These are phyloP conservation scores for Aquilaria yunnanensis DNA, from an alignment of 345 rosid genomes.

Conservation along the genomic window DNA sequence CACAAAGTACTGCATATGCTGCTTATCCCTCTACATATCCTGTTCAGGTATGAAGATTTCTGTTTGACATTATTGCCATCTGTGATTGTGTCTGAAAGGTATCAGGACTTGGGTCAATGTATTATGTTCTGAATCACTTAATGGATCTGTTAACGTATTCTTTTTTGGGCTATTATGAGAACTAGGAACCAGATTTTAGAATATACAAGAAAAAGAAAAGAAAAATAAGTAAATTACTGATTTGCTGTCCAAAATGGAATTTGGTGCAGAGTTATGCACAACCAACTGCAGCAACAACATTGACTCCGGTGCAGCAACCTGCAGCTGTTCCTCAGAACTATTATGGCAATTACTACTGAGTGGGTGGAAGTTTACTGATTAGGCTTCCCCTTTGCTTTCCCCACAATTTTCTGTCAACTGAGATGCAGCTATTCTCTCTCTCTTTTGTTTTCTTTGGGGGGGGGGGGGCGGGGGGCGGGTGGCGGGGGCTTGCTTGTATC, in stretches of 20 bases:
- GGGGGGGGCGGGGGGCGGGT: too few species aligned
- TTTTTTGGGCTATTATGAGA: not conserved
- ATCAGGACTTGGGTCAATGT: too few species aligned
- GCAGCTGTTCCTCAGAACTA: conserved; percentile 57
- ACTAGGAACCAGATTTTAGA: too few species aligned
- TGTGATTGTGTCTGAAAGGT: not conserved
- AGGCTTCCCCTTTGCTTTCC: not conserved
- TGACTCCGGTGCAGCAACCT: conserved; percentile 49
- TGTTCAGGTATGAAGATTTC: conserved; percentile 51
- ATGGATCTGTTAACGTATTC: not conserved
- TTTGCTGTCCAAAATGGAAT: not conserved
- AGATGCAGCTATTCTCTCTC: too few species aligned
- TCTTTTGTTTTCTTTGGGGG: not conserved
- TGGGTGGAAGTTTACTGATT: not conserved
- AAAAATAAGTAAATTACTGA: not conserved
- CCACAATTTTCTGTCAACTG: not conserved
- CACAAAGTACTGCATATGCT: conserved; percentile 64
- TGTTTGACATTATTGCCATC: too few species aligned
- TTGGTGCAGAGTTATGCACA: conserved; percentile 49
- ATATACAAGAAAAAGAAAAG: not conserved
- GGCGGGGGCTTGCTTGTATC: not conserved
- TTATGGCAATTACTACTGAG: conserved; percentile 53
- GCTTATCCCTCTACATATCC: conserved; percentile 79
- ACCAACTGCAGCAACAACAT: conserved; percentile 38
- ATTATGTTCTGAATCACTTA: too few species aligned